phyloP scores from a whole-genome alignment of 345 rosid species.

The Linum tenue region DNA sequence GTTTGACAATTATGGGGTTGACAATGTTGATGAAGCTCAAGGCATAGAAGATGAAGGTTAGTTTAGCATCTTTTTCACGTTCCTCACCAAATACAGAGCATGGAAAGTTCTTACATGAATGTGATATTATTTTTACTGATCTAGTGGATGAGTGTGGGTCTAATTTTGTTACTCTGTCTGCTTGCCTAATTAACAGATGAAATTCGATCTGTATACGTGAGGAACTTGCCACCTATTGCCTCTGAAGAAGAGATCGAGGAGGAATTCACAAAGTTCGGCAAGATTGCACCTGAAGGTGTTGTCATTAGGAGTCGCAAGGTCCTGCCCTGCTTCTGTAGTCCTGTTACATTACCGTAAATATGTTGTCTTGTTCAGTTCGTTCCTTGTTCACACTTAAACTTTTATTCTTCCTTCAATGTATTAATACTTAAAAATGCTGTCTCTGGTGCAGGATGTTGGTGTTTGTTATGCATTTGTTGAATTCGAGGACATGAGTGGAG shows the following conservation, averaged over 20 bases:
- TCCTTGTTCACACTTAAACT: background rate
- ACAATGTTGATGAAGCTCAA: constrained; percentile 33
- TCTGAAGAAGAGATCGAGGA: constrained; percentile 58
- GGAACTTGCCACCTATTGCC: constrained; percentile 42
- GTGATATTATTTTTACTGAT: background rate
- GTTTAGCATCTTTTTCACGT: background rate
- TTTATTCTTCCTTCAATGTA: background rate
- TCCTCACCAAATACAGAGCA: background rate
- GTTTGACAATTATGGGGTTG: constrained; percentile 36
- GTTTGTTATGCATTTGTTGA: constrained; percentile 74
- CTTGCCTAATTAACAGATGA: constrained; percentile 34
- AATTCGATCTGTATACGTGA: constrained; percentile 56
- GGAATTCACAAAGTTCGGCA: constrained; percentile 61
- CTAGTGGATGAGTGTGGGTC: background rate
- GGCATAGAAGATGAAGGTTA: constrained; percentile 41
- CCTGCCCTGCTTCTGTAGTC: background rate
- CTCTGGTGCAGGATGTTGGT: constrained; percentile 48
- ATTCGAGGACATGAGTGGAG: constrained; percentile 54
- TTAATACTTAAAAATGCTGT: constrained; percentile 9
- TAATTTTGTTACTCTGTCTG: background rate
- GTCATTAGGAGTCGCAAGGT: constrained; percentile 68
- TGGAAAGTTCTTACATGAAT: background rate
- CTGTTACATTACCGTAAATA: background rate
- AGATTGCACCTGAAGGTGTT: constrained; percentile 48
- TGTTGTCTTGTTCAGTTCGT: background rate